Conservation (phyloP, 768 basidiomycete species). For the Macrolepiota fuliginosa region DNA sequence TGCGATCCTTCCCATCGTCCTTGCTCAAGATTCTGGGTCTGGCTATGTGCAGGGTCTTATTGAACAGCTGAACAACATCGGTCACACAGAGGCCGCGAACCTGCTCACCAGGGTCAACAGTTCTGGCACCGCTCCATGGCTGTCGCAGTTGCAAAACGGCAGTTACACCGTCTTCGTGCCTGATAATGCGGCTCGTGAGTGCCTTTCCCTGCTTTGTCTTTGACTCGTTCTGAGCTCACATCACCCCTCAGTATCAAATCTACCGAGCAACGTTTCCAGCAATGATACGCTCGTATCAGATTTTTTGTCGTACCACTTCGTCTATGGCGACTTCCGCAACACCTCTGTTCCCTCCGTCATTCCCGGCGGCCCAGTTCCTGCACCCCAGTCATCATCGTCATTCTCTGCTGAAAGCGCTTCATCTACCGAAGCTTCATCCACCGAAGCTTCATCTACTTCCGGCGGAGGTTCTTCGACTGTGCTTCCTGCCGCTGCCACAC, state of each 20-base stretch:
- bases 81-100: slow-evolving; percentile 41
- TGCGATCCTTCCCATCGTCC: slow-evolving; percentile 12
- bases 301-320: slow-evolving; percentile 55
- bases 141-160: slow-evolving; percentile 40
- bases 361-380: neutral
- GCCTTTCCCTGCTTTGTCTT: slow-evolving; percentile 10
- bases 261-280: slow-evolving; percentile 22
- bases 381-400: neutral
- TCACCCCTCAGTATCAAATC: slow-evolving; percentile 28
- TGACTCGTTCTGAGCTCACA: slow-evolving; percentile 17
- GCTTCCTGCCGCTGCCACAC: too few relatives aligned
- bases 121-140: slow-evolving; percentile 41
- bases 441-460: neutral
- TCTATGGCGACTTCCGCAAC: slow-evolving; percentile 45
- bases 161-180: slow-evolving; percentile 58
- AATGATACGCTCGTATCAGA: slow-evolving; percentile 35
- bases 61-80: slow-evolving; percentile 33
- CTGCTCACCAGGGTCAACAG: slow-evolving; percentile 39
- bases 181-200: slow-evolving; percentile 50
- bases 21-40: slow-evolving; percentile 18
- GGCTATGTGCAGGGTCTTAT: slow-evolving; percentile 29
- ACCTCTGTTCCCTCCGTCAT: too few relatives aligned
- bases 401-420: slow-evolving; percentile 5
- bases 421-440: too few relatives aligned
- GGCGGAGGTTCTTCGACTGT: neutral